These are phyloP conservation scores for Barnettozyma vustinii DNA, from an alignment of 805 yeast species.

Conservation along the genomic window DNA sequence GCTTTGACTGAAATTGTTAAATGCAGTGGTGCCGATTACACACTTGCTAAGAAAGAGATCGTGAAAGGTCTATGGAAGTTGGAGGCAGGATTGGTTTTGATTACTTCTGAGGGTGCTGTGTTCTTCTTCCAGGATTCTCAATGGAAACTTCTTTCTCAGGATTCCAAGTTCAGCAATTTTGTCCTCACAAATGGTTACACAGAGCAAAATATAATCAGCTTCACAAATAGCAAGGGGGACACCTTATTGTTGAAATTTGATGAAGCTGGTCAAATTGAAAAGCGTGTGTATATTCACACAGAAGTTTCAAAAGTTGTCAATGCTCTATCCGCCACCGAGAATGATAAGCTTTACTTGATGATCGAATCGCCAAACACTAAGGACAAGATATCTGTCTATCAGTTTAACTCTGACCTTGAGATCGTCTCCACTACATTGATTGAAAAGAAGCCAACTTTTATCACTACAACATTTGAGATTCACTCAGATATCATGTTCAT, in stretches of 20 bases:
- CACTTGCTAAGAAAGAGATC: constrained; percentile 42
- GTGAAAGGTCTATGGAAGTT: constrained; percentile 57
- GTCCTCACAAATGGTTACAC: constrained; percentile 39
- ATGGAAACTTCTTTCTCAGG: constrained; percentile 28
- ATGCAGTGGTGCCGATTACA: constrained; percentile 19
- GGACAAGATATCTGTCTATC: constrained; percentile 43
- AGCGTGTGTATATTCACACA: constrained; percentile 20
- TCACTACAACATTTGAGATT: constrained; percentile 50
- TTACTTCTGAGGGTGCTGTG: constrained; percentile 58
- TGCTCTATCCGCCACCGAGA: constrained; percentile 31
- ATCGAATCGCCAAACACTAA: constrained; percentile 66
- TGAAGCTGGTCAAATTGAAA: constrained; percentile 27
- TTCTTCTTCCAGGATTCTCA: constrained; percentile 22
- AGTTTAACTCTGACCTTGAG: constrained; percentile 30
- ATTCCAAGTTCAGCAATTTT: constrained; percentile 31
- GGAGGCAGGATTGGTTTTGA: constrained; percentile 38
- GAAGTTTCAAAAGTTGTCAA: constrained; percentile 45
- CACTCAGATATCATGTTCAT: constrained; percentile 44
- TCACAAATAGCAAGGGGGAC: constrained; percentile 38
- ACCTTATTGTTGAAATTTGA: constrained; percentile 39
- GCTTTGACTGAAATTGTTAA: constrained; percentile 31
- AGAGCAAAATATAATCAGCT: constrained; percentile 28
- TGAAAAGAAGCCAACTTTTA: constrained; percentile 44
- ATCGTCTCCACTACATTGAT: constrained; percentile 19
- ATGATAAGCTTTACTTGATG: constrained; percentile 33